A percentile compares a stretch with the other conserved stretches of the same genome.
Evolutionary conservation across 2,329 filamentous ascomycete genomes (phyloP).

Genomic region (Verticillium nonalfalfae): DNA sequence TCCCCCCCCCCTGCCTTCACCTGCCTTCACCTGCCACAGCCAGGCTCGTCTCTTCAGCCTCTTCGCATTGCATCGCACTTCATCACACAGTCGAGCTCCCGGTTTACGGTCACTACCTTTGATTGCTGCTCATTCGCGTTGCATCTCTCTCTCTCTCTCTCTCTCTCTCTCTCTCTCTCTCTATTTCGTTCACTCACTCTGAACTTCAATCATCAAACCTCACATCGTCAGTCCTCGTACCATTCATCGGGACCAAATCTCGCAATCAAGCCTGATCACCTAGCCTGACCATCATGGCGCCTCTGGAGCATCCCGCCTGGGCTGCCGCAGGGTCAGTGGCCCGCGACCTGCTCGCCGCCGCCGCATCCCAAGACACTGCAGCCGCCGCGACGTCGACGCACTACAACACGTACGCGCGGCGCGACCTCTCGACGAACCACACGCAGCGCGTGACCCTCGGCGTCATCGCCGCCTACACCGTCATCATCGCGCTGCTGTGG

Average conservation of each 20-base stretch:
- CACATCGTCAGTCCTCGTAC: too few relatives aligned
- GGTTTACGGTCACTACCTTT: neutral
- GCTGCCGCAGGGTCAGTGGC: neutral
- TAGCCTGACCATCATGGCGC: neutral
- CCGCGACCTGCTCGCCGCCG: neutral
- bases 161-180: neutral
- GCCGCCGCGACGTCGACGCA: neutral
- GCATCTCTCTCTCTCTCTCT: neutral
- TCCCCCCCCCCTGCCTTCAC: neutral
- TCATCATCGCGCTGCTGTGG: conserved; percentile 68
- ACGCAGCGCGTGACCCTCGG: conserved; percentile 67
- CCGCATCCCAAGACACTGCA: neutral
- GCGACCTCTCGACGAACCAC: conserved; percentile 51
- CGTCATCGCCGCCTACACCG: conserved; percentile 64
- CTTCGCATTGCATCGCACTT: neutral
- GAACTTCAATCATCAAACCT: neutral
- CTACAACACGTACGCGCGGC: conserved; percentile 29
- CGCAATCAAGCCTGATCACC: too few relatives aligned
- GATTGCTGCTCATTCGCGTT: neutral
- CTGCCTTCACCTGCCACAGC: neutral
- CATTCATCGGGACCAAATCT: too few relatives aligned
- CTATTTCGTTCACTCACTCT: neutral
- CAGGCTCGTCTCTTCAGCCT: neutral
- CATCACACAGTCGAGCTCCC: neutral
- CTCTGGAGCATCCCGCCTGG: neutral